Evolutionary conservation across 2,329 filamentous ascomycete species (phyloP).

Genomic region (Emericellopsis cladophorae): DNA sequence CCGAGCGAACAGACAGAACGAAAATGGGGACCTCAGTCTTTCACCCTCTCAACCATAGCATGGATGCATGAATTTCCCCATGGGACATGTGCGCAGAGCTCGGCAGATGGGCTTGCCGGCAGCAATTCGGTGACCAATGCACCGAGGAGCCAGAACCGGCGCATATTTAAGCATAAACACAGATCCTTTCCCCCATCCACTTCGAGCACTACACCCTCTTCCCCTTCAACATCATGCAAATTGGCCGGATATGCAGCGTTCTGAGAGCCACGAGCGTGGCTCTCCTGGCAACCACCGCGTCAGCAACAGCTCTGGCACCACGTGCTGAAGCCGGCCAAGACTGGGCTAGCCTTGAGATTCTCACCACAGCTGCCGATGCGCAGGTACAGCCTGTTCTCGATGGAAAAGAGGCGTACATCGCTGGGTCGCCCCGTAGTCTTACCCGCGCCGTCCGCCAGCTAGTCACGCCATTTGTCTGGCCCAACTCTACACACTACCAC

Average conservation of each 20-base stretch:
- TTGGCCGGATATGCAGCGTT: not conserved
- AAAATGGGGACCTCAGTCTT: too few species aligned
- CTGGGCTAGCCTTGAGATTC: slow-evolving; percentile 1
- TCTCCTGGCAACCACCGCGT: not conserved
- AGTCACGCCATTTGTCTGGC: slow-evolving; percentile 8
- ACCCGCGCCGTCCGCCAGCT: slow-evolving; percentile 6
- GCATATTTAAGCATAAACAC: too few species aligned
- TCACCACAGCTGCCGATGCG: slow-evolving; percentile 6
- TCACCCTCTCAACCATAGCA: too few species aligned
- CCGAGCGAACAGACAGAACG: too few species aligned
- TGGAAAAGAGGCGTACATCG: slow-evolving; percentile 3
- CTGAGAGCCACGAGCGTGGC: not conserved
- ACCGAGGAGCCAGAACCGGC: too few species aligned
- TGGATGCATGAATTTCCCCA: too few species aligned
- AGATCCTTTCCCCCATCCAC: too few species aligned
- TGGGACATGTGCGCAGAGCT: too few species aligned
- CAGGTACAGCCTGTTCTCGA: slow-evolving; percentile 5
- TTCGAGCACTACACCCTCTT: too few species aligned
- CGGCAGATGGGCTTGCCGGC: too few species aligned
- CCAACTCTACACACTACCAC: slow-evolving; percentile 7
- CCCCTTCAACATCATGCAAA: too few species aligned
- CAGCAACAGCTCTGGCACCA: not conserved
- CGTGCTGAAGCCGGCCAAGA: not conserved
- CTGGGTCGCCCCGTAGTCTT: slow-evolving; percentile 5
- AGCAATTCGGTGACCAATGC: too few species aligned